Base-by-base conservation (phyloP, 2,329 filamentous ascomycete species). In the Botrytis byssoidea region DNA sequence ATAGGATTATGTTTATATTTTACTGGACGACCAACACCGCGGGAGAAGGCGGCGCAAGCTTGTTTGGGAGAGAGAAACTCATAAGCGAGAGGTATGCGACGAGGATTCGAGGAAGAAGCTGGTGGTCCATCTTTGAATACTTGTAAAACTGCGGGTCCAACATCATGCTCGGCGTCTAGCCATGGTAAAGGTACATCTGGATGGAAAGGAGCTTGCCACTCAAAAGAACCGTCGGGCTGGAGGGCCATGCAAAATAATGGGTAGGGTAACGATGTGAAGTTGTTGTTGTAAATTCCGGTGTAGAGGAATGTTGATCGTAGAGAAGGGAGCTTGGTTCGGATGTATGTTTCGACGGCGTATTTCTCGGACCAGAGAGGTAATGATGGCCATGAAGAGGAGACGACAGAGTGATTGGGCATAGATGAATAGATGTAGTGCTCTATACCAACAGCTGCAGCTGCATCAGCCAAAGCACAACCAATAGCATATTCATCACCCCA, bases 241-340 rank as follows among this genome's bases (percentile, higher is more conserved):
- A 97, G 85, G 76, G 97, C 94, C 92, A 98, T 97, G 84, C 95
- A 96, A 85, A 98, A 98, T 6, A 98, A 87, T 1, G 96, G 96
- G 81, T 97, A 98, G 1, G 90, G 90, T 46, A 98, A 87, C 65
- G 93, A 96, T 44, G 95, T 98, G 83, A 98, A 99, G 82, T 99
- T 98, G 84, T 98, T 98, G 86, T 98, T 97, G 86, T 98, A 99
- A 79, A 98, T 98, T 74, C 95, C 96, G 16, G 95, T 94, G 83
- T 98, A 98, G 77, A 98, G 91, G 82, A 97, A 98, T 0, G 95
- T 98, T 1, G 95, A 91, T 0, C 18, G 98, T 86, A 16, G 91
- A 91, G 32, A 79, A 61, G 25, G 76, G 22, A 35, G 77, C 76
- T 59, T 97, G 81, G 94, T 89, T 74, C 93, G 90, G 70, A 98